These are phyloP conservation scores for Rickenella mellea DNA, from an alignment of 768 basidiomycete genomes.

Conservation along the genomic window DNA sequence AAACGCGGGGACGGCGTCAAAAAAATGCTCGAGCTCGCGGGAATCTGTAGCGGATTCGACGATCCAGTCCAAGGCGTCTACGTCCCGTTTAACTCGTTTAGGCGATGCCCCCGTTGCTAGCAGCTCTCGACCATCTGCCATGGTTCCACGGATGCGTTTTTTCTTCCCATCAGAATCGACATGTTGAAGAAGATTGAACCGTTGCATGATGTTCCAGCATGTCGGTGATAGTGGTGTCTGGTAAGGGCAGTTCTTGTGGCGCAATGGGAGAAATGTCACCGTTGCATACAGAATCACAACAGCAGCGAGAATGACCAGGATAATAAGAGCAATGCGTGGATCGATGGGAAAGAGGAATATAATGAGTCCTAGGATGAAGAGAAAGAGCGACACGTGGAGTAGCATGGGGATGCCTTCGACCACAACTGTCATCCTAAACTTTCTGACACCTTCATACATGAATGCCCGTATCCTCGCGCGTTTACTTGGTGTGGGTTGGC, in stretches of 20 bases:
- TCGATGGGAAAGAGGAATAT: background rate
- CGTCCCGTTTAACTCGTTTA: conserved; percentile 27
- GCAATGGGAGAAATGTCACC: conserved; percentile 23
- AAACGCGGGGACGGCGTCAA: conserved; percentile 26
- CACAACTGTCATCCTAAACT: background rate
- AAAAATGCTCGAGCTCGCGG: conserved; percentile 25
- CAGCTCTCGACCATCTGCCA: conserved; percentile 23
- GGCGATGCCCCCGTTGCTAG: conserved; percentile 24
- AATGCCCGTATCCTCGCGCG: background rate
- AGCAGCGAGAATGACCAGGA: conserved; percentile 19
- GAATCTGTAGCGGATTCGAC: conserved; percentile 25
- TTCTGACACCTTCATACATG: background rate
- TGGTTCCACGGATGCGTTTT: conserved; percentile 10
- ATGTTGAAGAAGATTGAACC: conserved; percentile 17
- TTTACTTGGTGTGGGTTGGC: background rate
- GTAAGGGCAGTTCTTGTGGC: conserved; percentile 26
- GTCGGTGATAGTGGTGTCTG: conserved; percentile 25
- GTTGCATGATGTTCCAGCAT: conserved; percentile 20
- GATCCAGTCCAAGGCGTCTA: conserved; percentile 31
- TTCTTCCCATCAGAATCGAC: conserved; percentile 14
- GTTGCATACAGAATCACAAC: conserved; percentile 21
- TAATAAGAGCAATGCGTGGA: conserved; percentile 11
- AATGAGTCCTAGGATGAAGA: conserved; percentile 3
- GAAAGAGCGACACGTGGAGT: conserved; percentile 2
- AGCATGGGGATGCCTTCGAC: background rate